Percentiles rank a stretch among this genome's conserved stretches.
Evolutionary conservation across 2,329 filamentous ascomycete genomes (phyloP).

Genomic region (Bretziella fagacearum): DNA sequence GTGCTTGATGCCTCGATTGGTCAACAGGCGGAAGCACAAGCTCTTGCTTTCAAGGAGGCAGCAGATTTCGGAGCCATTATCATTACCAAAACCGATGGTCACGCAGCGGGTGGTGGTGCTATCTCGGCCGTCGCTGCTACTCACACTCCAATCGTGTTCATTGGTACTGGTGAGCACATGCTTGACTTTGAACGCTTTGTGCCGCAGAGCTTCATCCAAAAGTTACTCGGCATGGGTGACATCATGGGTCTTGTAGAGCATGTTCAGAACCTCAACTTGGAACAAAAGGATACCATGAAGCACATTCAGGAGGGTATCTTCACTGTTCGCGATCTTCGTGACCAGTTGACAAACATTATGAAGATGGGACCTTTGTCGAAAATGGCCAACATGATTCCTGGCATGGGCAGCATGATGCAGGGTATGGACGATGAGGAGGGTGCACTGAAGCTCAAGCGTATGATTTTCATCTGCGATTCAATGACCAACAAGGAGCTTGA

Average conservation of each 20-base stretch:
- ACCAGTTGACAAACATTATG: conserved; percentile 96
- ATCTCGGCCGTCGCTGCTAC: conserved; percentile 96
- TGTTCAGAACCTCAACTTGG: conserved; percentile 84
- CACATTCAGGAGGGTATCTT: conserved; percentile 96
- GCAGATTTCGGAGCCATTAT: conserved; percentile 97
- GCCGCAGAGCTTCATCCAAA: conserved; percentile 83
- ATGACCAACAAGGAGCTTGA: conserved; percentile 97
- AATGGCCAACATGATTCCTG: conserved; percentile 97
- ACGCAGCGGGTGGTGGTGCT: conserved; percentile 86
- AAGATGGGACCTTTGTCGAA: conserved; percentile 98
- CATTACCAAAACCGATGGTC: conserved; percentile 95
- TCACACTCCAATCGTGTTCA: conserved; percentile 91
- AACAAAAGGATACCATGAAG: conserved; percentile 98
- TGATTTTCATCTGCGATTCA: conserved; percentile 97
- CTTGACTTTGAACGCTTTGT: conserved; percentile 85
- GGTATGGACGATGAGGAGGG: conserved; percentile 96
- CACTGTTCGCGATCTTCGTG: conserved; percentile 80
- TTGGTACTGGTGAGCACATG: conserved; percentile 95
- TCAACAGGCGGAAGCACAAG: conserved; percentile 86
- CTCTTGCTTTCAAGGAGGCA: conserved; percentile 90
- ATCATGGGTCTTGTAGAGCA: conserved; percentile 92
- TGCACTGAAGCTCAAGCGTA: conserved; percentile 80
- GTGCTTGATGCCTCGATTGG: conserved; percentile 93
- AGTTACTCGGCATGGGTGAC: conserved; percentile 91
- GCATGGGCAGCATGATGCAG: conserved; percentile 81